Percentiles rank a stretch among this genome's conserved stretches.
phyloP scores from a whole-genome alignment of 2,329 filamentous ascomycete species.

The Escovopsis sp. region DNA sequence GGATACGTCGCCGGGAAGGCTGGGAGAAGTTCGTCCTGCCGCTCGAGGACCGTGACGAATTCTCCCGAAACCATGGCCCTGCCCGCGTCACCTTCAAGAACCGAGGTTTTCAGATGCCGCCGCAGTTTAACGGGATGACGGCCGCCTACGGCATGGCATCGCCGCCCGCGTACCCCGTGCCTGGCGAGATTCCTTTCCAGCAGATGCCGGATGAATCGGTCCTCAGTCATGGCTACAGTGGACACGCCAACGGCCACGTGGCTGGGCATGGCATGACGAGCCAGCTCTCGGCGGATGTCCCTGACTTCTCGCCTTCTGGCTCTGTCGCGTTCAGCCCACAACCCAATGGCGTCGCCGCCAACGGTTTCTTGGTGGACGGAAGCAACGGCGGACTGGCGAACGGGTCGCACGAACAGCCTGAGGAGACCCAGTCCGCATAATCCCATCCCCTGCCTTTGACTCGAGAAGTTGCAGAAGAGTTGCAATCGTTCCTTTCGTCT shows the following conservation, averaged over 20 bases:
- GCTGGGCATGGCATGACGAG: constrained; percentile 13
- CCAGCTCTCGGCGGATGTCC: constrained; percentile 23
- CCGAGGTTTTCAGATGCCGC: constrained; percentile 14
- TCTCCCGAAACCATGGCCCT: constrained; percentile 59
- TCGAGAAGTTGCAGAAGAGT: neutral
- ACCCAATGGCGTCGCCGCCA: neutral
- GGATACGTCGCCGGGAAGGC: constrained; percentile 56
- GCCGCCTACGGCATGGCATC: constrained; percentile 17
- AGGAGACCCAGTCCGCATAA: too few species aligned
- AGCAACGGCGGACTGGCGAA: neutral
- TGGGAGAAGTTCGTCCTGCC: constrained; percentile 73
- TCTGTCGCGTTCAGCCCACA: constrained; percentile 2
- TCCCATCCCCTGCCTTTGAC: neutral
- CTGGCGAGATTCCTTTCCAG: constrained; percentile 15
- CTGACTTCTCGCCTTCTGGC: constrained; percentile 24
- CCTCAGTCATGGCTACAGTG: constrained; percentile 23
- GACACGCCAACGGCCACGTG: constrained; percentile 12
- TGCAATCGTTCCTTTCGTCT: neutral
- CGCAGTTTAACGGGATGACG: constrained; percentile 19
- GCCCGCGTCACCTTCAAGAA: constrained; percentile 24
- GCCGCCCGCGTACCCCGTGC: constrained; percentile 15
- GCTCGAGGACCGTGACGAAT: constrained; percentile 54
- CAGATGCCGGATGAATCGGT: constrained; percentile 19
- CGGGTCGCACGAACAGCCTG: constrained; percentile 1
- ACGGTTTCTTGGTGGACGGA: constrained; percentile 5